Evolutionary conservation across 495 filamentous ascomycete genomes (phyloP).

Genomic region (Penicillium flavigenum): DNA sequence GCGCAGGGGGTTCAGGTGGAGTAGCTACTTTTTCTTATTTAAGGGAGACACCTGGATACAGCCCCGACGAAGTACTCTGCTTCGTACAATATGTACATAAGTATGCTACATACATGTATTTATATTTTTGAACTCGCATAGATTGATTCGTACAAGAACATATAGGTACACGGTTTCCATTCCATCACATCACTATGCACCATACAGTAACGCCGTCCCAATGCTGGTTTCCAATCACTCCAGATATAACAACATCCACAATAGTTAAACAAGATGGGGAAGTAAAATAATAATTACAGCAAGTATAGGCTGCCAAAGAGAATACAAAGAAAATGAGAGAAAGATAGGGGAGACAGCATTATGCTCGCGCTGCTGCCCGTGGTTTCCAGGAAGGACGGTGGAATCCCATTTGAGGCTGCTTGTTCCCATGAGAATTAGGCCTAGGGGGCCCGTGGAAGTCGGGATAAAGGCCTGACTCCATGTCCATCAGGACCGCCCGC

Average conservation of each 20-base stretch:
- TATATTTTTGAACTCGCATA: neutral
- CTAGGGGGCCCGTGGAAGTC: conserved; percentile 34
- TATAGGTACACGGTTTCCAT: conserved; percentile 9
- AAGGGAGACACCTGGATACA: neutral
- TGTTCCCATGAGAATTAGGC: conserved; percentile 23
- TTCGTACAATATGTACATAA: neutral
- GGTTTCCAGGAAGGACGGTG: conserved; percentile 39
- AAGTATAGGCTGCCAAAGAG: conserved; percentile 12
- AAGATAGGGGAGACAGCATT: conserved; percentile 8
- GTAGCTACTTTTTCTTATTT: neutral
- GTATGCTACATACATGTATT: neutral
- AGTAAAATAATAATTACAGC: conserved; percentile 7
- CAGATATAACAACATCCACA: conserved; percentile 20
- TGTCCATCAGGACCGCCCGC: conserved; percentile 49
- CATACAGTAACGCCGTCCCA: conserved; percentile 27
- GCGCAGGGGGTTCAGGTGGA: conserved; percentile 1
- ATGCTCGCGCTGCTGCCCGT: conserved; percentile 38
- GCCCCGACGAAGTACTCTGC: neutral
- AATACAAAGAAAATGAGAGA: conserved; percentile 14
- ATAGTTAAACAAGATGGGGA: conserved; percentile 19
- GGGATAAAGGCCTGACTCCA: conserved; percentile 39
- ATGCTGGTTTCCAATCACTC: conserved; percentile 27
- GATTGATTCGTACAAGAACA: conserved; percentile 10
- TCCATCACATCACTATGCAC: conserved; percentile 21
- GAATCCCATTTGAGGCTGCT: conserved; percentile 30